These are phyloP conservation scores for Bruguiera sexangula DNA, from an alignment of 345 rosid genomes.

Conservation along the genomic window DNA sequence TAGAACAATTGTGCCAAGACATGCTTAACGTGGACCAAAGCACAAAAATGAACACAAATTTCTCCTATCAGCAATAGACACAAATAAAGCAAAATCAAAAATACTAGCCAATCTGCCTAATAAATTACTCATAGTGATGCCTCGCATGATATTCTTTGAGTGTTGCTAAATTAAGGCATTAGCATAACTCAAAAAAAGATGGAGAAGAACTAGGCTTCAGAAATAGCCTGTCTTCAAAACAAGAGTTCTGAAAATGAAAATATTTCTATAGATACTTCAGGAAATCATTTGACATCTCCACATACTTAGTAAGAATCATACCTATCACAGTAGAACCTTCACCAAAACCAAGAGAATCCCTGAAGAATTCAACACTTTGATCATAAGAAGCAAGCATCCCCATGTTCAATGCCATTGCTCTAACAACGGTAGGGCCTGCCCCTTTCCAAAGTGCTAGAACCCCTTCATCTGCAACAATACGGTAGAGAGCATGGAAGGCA, in stretches of 20 bases:
- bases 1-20: too few species aligned
- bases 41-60: too few species aligned
- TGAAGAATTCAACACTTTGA: conserved; percentile 88
- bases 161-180: background rate
- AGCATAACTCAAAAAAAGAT: background rate
- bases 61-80: too few species aligned
- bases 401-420: conserved; percentile 99
- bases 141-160: background rate
- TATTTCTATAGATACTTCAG: background rate
- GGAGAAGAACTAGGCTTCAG: background rate
- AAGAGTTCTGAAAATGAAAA: background rate
- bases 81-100: background rate
- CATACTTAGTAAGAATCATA: conserved; percentile 15
- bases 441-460: conserved; percentile 99
- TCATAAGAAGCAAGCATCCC: conserved; percentile 99
- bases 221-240: background rate
- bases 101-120: background rate
- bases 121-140: background rate
- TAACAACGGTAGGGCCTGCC: conserved; percentile 96
- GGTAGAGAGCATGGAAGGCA: conserved; percentile 94
- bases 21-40: too few species aligned
- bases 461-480: conserved; percentile 82
- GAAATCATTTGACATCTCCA: background rate
- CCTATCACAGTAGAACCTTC: conserved; percentile 70
- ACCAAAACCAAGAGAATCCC: conserved; percentile 68